These are phyloP conservation scores for Alnus glutinosa DNA, from an alignment of 306 rosid genomes.

Conservation along the genomic window DNA sequence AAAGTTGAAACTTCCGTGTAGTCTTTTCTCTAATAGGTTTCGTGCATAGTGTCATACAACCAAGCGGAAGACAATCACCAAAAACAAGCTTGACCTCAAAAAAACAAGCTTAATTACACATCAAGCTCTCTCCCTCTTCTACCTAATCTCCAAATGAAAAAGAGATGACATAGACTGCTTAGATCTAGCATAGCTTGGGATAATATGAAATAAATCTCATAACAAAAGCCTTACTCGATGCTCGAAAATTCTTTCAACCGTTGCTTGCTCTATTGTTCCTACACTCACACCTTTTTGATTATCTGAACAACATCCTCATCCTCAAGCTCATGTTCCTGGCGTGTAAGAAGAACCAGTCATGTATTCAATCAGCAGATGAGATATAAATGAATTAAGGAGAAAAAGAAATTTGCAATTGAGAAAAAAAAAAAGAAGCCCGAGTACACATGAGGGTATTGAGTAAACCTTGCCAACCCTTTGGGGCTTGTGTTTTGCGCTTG, in stretches of 20 bases:
- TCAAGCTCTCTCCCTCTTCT: conserved; percentile 30
- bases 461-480: conserved; percentile 95
- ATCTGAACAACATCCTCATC: conserved; percentile 99
- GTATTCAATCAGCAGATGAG: conserved; percentile 17
- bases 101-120: conserved; percentile 24
- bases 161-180: not conserved
- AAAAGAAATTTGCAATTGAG: not conserved
- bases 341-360: conserved; percentile 2
- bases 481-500: conserved; percentile 94
- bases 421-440: not conserved
- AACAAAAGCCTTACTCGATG: not conserved
- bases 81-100: conserved; percentile 27
- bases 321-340: conserved; percentile 88
- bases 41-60: not conserved
- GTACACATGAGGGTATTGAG: conserved; percentile 20
- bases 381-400: not conserved
- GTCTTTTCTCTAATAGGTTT: not conserved
- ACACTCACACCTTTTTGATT: conserved; percentile 77
- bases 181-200: not conserved
- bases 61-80: not conserved
- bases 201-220: not conserved
- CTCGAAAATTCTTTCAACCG: conserved; percentile 18
- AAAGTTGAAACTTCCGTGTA: not conserved
- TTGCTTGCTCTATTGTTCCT: not conserved
- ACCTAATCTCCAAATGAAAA: conserved; percentile 19